Percentiles rank a stretch among this genome's conserved stretches.
Conservation (phyloP, 2,329 filamentous ascomycete genomes). For the Metarhizium guizhouense region DNA sequence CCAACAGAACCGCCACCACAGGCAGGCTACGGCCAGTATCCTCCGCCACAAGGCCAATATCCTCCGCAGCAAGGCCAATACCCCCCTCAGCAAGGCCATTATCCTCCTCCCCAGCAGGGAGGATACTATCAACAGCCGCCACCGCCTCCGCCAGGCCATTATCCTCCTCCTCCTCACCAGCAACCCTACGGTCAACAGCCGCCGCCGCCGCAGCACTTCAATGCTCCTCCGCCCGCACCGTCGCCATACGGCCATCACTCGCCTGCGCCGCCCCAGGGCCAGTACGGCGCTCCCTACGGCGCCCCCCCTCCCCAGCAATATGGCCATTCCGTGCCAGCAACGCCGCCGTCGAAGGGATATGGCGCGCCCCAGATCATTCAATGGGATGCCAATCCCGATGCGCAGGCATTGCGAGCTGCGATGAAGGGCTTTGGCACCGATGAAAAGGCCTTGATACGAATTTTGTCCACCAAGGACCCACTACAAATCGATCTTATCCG, state of each 20-base stretch:
- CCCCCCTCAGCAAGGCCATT: constrained; percentile 21
- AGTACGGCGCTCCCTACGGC: constrained; percentile 21
- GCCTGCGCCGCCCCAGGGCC: constrained; percentile 13
- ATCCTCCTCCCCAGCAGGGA: constrained; percentile 22
- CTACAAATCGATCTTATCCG: constrained; percentile 65
- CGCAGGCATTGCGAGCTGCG: constrained; percentile 63
- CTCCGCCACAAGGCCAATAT: constrained; percentile 17
- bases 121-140: constrained; percentile 20
- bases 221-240: constrained; percentile 20
- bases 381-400: constrained; percentile 60
- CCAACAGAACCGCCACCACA: constrained; percentile 16
- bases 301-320: constrained; percentile 29
- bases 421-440: constrained; percentile 95
- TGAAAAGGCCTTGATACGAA: constrained; percentile 64
- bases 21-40: constrained; percentile 26
- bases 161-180: constrained; percentile 9
- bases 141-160: constrained; percentile 12
- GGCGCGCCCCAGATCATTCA: constrained; percentile 59
- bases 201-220: constrained; percentile 16
- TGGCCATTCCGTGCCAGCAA: constrained; percentile 37
- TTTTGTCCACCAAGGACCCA: constrained; percentile 66
- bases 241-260: constrained; percentile 10
- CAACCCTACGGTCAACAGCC: constrained; percentile 13
- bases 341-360: constrained; percentile 66
- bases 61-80: constrained; percentile 13